Evolutionary conservation across 768 basidiomycete species (phyloP).

Genomic region (Clitopilus hobsonii): DNA sequence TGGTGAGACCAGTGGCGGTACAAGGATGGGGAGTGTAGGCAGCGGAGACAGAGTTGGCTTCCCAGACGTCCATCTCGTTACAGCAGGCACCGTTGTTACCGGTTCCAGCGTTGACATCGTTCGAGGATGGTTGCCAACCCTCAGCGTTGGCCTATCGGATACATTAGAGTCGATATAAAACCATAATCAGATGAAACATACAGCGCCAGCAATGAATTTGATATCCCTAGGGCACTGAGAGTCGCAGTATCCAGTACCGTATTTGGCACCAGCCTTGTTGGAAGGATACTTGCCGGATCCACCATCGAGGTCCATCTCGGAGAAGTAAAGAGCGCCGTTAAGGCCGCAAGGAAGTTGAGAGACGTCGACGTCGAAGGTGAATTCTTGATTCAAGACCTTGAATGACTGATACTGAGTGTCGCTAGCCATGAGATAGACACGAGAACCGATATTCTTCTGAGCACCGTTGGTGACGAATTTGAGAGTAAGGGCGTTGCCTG

Average conservation of each 20-base stretch:
- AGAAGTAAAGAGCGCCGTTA: constrained; percentile 57
- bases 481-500: constrained; percentile 40
- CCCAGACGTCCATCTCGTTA: constrained; percentile 59
- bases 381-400: constrained; percentile 50
- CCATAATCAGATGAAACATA: constrained; percentile 13
- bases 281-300: constrained; percentile 38
- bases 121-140: constrained; percentile 33
- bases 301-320: constrained; percentile 54
- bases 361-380: constrained; percentile 59
- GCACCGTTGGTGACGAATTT: constrained; percentile 39
- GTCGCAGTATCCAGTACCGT: constrained; percentile 33
- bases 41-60: constrained; percentile 45
- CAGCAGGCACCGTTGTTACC: constrained; percentile 49
- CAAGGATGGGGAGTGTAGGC: constrained; percentile 53
- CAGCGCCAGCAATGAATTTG: constrained; percentile 56
- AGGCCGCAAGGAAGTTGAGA: constrained; percentile 54
- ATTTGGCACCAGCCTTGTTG: constrained; percentile 53
- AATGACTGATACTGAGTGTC: constrained; percentile 39
- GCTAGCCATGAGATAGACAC: constrained; percentile 47
- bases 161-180: neutral
- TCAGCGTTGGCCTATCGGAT: constrained; percentile 38
- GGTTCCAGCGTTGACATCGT: constrained; percentile 39
- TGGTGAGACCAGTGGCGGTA: constrained; percentile 30
- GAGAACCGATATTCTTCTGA: constrained; percentile 36
- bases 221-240: constrained; percentile 53